Percentiles rank a stretch among this genome's conserved stretches.
These are phyloP conservation scores for Trichomonas tenax DNA, from an alignment of 208 protist genomes.

Conservation along the genomic window DNA sequence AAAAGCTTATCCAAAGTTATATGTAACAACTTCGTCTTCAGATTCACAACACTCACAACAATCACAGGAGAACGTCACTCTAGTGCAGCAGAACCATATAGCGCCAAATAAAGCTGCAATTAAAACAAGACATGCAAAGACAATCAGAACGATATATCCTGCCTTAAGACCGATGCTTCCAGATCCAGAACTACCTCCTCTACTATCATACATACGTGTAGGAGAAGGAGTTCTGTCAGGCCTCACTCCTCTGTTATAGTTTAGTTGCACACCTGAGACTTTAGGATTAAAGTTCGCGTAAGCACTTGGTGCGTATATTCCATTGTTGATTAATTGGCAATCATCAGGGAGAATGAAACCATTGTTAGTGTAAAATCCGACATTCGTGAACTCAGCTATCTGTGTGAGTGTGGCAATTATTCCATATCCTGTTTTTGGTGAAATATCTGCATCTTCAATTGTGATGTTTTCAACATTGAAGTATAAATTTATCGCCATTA, in stretches of 20 bases:
- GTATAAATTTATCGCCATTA: background rate
- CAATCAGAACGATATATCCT: background rate
- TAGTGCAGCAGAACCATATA: background rate
- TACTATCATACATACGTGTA: too few relatives aligned
- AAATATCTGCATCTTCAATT: background rate
- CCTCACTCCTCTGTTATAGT: background rate
- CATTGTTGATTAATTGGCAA: background rate
- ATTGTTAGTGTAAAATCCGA: background rate
- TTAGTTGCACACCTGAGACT: background rate
- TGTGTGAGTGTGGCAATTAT: background rate
- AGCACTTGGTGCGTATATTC: background rate
- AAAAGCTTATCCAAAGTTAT: background rate
- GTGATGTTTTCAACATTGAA: background rate
- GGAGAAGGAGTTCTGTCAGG: background rate
- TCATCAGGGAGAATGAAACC: background rate
- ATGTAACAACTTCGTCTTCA: background rate
- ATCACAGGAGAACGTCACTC: background rate
- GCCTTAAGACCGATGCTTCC: background rate
- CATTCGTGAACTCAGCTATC: background rate
- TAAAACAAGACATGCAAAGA: background rate
- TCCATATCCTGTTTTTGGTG: background rate
- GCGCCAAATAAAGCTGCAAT: background rate
- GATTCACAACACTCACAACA: background rate
- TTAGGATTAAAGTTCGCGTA: background rate
- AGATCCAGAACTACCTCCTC: too few relatives aligned